Conservation (phyloP, 768 basidiomycete species). For the Boletus huronensis region DNA sequence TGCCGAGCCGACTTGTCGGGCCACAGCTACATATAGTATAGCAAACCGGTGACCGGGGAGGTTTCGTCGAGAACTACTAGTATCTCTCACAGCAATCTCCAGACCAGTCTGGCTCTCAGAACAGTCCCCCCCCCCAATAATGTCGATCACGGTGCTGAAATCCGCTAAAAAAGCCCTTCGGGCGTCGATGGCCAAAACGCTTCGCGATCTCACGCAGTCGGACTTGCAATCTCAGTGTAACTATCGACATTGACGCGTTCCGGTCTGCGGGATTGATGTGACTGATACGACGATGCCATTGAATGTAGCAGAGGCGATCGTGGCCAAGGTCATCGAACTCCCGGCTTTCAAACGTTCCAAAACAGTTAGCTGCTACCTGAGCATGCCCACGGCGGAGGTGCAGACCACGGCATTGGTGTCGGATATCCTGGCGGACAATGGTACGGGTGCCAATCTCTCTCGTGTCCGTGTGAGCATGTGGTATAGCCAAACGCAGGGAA, state of each 20-base stretch:
- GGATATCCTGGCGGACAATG: conserved; percentile 47
- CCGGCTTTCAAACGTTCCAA: conserved; percentile 48
- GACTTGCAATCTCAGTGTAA: conserved; percentile 62
- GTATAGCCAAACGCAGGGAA: conserved; percentile 44
- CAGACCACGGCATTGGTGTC: conserved; percentile 53
- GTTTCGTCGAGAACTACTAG: not conserved
- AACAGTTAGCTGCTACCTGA: conserved; percentile 71
- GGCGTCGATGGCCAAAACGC: conserved; percentile 42
- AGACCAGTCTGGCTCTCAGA: not conserved
- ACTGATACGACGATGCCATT: conserved; percentile 3
- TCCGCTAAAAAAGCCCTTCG: conserved; percentile 54
- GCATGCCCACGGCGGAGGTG: conserved; percentile 72
- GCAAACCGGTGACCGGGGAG: not conserved
- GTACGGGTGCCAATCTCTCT: conserved; percentile 35
- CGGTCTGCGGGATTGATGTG: not conserved
- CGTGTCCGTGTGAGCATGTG: not conserved
- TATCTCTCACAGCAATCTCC: not conserved
- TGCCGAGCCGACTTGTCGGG: conserved; percentile 16
- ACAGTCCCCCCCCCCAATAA: not conserved
- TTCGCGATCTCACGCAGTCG: conserved; percentile 42
- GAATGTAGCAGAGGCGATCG: conserved; percentile 35
- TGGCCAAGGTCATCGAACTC: conserved; percentile 44
- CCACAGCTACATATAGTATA: not conserved
- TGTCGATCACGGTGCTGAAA: conserved; percentile 30
- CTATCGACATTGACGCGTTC: not conserved